Percentiles rank a stretch among this genome's conserved stretches.
phyloP scores from a whole-genome alignment of 2,329 filamentous ascomycete species.

The Cladosporium sp. region DNA sequence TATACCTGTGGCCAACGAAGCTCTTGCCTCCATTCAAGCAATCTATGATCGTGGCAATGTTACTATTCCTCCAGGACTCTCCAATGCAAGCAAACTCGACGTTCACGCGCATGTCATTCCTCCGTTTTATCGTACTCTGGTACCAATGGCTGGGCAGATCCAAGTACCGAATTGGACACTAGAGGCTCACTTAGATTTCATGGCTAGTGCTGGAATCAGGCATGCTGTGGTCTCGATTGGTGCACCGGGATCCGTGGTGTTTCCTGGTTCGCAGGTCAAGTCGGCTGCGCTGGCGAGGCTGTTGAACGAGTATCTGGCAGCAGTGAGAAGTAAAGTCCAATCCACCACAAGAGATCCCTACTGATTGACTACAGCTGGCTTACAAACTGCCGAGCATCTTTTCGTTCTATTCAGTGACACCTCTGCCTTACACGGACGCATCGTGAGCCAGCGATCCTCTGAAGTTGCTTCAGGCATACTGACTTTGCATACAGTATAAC shows the following conservation, averaged over 20 bases:
- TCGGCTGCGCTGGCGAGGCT: conserved; percentile 32
- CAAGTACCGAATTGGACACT: conserved; percentile 31
- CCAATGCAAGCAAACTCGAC: conserved; percentile 29
- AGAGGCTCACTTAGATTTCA: conserved; percentile 30
- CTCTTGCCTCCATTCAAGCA: conserved; percentile 26
- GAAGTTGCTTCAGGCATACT: conserved; percentile 3
- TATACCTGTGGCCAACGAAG: conserved; percentile 30
- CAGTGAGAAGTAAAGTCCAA: background rate
- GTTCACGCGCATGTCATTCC: conserved; percentile 35
- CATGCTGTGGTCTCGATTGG: conserved; percentile 31
- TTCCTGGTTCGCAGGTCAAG: conserved; percentile 22
- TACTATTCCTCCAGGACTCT: conserved; percentile 14
- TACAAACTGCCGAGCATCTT: conserved; percentile 7
- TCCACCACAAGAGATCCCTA: too few relatives aligned
- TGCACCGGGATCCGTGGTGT: conserved; percentile 35
- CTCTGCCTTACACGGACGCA: conserved; percentile 14
- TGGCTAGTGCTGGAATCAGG: conserved; percentile 23
- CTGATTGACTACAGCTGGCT: conserved; percentile 1
- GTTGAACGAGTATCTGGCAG: conserved; percentile 31
- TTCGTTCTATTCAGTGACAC: conserved; percentile 15
- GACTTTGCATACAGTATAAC: conserved; percentile 15
- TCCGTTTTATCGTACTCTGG: conserved; percentile 31
- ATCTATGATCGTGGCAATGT: conserved; percentile 17
- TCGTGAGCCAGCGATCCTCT: background rate
- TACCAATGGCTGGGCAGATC: conserved; percentile 31